These are phyloP conservation scores for Ophiostoma piceae DNA, from an alignment of 2,329 filamentous ascomycete species.

Conservation along the genomic window DNA sequence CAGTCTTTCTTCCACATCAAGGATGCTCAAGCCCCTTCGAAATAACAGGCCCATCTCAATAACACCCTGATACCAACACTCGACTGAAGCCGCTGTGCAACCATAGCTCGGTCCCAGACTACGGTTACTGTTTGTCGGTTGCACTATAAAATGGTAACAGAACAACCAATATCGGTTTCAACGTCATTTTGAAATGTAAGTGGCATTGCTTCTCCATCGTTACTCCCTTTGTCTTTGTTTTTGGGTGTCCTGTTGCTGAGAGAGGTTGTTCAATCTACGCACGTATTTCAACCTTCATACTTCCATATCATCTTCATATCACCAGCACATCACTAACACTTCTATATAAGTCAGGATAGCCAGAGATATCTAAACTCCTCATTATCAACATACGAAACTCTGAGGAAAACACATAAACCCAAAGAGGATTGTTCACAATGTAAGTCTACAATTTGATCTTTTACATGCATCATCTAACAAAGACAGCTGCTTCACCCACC, in stretches of 20 bases:
- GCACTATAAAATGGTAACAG: background rate
- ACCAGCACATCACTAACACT: background rate
- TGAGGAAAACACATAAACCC: background rate
- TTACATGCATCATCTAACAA: background rate
- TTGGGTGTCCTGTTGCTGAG: background rate
- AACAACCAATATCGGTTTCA: background rate
- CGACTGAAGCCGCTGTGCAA: background rate
- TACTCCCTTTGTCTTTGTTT: background rate
- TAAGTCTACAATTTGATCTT: background rate
- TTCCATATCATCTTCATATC: background rate
- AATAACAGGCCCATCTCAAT: background rate
- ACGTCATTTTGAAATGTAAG: background rate
- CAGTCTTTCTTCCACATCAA: background rate
- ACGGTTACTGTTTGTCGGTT: background rate
- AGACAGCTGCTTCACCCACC: background rate
- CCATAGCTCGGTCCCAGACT: background rate
- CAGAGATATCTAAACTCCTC: background rate
- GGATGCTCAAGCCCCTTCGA: background rate
- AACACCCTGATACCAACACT: constrained; percentile 1
- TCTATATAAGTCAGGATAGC: background rate
- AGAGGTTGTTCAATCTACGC: background rate
- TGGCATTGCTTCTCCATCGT: background rate
- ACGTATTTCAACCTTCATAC: background rate
- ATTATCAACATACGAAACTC: background rate
- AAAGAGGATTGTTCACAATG: background rate